These are phyloP conservation scores for Bolboschoenoplectus hybrid DNA, from an alignment of 202 grass and related monocot genomes.

Conservation along the genomic window DNA sequence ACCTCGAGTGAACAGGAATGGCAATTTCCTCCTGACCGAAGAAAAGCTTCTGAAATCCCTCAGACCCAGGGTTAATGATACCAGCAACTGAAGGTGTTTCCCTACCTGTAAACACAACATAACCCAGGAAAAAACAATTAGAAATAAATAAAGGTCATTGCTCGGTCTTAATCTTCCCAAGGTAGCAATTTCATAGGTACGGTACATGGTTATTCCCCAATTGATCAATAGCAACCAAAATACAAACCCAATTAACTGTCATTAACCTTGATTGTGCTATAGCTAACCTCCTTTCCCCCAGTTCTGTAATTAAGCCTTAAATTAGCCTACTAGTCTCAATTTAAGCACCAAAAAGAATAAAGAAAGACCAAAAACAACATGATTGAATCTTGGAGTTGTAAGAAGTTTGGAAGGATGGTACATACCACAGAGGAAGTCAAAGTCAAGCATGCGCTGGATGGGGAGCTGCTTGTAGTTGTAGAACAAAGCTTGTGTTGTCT, in stretches of 20 bases:
- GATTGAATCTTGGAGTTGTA: no score
- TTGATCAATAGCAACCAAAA: not conserved
- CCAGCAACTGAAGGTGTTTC: slow-evolving; percentile 98
- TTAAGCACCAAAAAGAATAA: slow-evolving; percentile 19
- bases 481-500: slow-evolving; percentile 91
- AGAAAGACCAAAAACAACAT: slow-evolving; percentile 13
- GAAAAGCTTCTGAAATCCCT: slow-evolving; percentile 98
- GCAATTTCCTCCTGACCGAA: slow-evolving; percentile 99
- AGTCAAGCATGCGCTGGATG: slow-evolving; percentile 97
- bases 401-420: slow-evolving; percentile 32
- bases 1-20: slow-evolving; percentile 95
- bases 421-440: slow-evolving; percentile 95
- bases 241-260: not conserved
- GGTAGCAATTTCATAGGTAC: not conserved
- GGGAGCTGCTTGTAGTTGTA: slow-evolving; percentile 99
- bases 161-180: not conserved
- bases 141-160: not conserved
- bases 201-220: not conserved
- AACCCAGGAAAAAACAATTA: not conserved
- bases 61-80: slow-evolving; percentile 97
- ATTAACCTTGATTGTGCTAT: not conserved
- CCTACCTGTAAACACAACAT: slow-evolving; percentile 57
- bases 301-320: slow-evolving; percentile 6
- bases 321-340: not conserved
- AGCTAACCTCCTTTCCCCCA: not conserved